Conservation (phyloP, 129 eudicot genomes). For the Erigeron canadensis region DNA sequence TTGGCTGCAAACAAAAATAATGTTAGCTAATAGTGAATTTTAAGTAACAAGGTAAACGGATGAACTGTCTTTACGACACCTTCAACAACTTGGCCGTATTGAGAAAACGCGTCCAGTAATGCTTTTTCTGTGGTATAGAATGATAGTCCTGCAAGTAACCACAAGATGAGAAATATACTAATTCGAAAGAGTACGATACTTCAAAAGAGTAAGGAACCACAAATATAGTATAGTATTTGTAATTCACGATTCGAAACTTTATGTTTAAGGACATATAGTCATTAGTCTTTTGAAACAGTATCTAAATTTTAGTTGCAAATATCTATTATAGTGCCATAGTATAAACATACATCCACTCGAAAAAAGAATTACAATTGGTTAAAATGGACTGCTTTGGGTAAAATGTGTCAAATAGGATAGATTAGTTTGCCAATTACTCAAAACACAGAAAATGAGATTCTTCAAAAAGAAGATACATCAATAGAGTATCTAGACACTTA, state of each 20-base stretch:
- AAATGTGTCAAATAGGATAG: too few species aligned
- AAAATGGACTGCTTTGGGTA: too few species aligned
- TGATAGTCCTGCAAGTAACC: slow-evolving; percentile 66
- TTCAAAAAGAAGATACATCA: too few species aligned
- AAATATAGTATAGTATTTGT: not conserved
- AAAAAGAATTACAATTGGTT: too few species aligned
- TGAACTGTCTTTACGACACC: slow-evolving; percentile 30
- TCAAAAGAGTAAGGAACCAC: slow-evolving; percentile 7
- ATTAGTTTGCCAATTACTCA: too few species aligned
- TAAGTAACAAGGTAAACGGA: not conserved
- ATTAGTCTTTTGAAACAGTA: too few species aligned
- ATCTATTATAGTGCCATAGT: too few species aligned
- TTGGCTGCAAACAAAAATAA: slow-evolving; percentile 47
- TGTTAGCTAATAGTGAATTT: slow-evolving; percentile 17
- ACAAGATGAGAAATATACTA: not conserved
- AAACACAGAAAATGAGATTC: too few species aligned
- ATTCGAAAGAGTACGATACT: not conserved
- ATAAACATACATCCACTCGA: too few species aligned
- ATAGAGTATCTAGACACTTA: too few species aligned
- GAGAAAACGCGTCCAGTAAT: slow-evolving; percentile 70
- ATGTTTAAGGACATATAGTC: too few species aligned
- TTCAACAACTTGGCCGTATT: slow-evolving; percentile 82
- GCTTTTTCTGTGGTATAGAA: slow-evolving; percentile 79
- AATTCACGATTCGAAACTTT: not conserved
- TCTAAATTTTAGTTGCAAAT: too few species aligned